Evolutionary conservation across 148 eudicot species (phyloP).

Genomic region (Spergularia bocconei): DNA sequence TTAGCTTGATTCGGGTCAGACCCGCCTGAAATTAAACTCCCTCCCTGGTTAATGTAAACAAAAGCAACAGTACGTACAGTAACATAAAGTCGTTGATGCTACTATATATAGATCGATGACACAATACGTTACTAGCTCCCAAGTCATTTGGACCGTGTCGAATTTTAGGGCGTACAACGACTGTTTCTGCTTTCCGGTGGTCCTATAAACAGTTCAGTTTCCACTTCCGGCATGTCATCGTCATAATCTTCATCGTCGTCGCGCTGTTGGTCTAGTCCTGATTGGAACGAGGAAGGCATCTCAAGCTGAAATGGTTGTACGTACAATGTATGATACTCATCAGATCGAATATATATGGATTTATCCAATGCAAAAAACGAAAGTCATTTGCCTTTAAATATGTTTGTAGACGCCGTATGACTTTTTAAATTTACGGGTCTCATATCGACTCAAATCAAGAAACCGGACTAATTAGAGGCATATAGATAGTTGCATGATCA

Average conservation of each 20-base stretch:
- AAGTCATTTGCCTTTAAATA: no score
- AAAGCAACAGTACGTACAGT: no score
- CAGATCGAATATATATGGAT: background rate
- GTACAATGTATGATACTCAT: background rate
- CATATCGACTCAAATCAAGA: no score
- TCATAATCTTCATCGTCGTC: constrained; percentile 6
- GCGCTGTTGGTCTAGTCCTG: constrained; percentile 3
- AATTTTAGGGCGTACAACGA: background rate
- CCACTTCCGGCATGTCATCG: constrained; percentile 31
- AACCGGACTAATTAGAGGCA: no score
- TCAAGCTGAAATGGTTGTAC: constrained; percentile 17
- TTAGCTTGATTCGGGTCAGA: background rate
- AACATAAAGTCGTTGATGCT: background rate
- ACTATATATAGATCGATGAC: background rate
- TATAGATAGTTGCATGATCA: no score
- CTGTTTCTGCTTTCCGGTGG: constrained; percentile 32
- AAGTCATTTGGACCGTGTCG: background rate
- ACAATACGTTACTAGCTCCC: background rate
- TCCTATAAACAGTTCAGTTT: constrained; percentile 53
- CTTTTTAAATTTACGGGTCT: no score
- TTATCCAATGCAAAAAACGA: no score
- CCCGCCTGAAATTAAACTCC: background rate
- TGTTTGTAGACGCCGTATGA: no score
- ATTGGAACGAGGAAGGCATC: background rate
- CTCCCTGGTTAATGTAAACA: no score